Percentiles rank a stretch among this genome's conserved stretches.
Evolutionary conservation across 345 rosid species (phyloP).

Genomic region (Boechera divaricarpa): DNA sequence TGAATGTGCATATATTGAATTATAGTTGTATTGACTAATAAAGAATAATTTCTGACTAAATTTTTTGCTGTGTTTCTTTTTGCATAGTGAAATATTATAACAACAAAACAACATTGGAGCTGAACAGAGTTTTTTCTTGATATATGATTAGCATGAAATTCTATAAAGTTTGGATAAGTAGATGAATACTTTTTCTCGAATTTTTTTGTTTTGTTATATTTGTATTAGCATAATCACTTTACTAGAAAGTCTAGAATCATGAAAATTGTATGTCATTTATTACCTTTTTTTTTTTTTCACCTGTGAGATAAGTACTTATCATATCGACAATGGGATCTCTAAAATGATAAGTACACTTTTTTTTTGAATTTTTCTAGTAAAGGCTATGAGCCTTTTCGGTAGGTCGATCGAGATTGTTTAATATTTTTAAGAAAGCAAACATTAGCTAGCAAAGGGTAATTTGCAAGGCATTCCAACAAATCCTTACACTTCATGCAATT

Average conservation of each 20-base stretch:
- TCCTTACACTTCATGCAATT: slow-evolving; percentile 75
- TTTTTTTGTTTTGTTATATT: background rate
- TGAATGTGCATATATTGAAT: background rate
- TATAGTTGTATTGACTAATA: background rate
- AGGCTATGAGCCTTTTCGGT: slow-evolving; percentile 32
- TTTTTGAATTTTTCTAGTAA: background rate
- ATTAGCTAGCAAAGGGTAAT: slow-evolving; percentile 58
- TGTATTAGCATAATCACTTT: background rate
- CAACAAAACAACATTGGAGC: background rate
- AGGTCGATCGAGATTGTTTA: slow-evolving; percentile 33
- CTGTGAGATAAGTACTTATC: background rate
- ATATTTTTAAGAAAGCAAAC: slow-evolving; percentile 33
- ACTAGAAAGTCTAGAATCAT: background rate
- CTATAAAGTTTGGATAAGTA: background rate
- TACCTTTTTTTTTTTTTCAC: background rate
- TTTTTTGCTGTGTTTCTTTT: background rate
- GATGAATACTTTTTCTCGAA: background rate
- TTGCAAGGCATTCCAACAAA: slow-evolving; percentile 87
- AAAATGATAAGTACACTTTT: slow-evolving; percentile 10
- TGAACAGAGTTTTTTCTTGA: background rate
- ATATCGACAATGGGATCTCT: background rate
- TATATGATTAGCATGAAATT: background rate
- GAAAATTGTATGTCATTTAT: background rate
- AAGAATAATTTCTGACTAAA: background rate
- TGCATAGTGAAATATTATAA: background rate